Conservation (phyloP, 495 filamentous ascomycete species). For the Lasiosphaeriaceae sp. region DNA sequence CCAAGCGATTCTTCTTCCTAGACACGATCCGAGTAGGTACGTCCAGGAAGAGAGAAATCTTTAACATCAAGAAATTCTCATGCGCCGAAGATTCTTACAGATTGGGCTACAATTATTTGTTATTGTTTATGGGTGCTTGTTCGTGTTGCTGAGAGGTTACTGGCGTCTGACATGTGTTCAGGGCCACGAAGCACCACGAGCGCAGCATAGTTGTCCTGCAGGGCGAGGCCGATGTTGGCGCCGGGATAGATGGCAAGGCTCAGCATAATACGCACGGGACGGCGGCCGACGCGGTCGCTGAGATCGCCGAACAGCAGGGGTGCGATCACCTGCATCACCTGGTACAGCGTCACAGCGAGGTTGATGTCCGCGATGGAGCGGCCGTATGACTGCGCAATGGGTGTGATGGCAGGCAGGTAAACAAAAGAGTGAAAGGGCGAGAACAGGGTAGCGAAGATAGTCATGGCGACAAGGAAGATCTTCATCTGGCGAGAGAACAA, state of each 20-base stretch:
- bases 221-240: neutral
- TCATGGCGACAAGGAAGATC: constrained; percentile 7
- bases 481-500: constrained; percentile 2
- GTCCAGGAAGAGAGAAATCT: too few species aligned
- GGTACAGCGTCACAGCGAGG: constrained; percentile 49
- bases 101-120: too few species aligned
- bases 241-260: constrained; percentile 31
- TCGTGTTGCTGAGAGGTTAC: too few species aligned
- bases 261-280: constrained; percentile 50
- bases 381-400: constrained; percentile 27
- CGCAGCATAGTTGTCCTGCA: neutral
- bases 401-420: constrained; percentile 57
- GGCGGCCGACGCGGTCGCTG: constrained; percentile 45
- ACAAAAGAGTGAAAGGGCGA: constrained; percentile 47
- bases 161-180: too few species aligned
- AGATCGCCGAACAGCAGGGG: constrained; percentile 48
- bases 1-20: too few species aligned
- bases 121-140: too few species aligned
- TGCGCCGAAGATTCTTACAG: too few species aligned
- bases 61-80: too few species aligned
- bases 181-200: too few species aligned
- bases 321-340: constrained; percentile 48
- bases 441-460: constrained; percentile 6
- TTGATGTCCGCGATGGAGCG: constrained; percentile 39
- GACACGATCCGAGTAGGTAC: too few species aligned